Evolutionary conservation across 257 asterid genomes (phyloP).

Genomic region (Salvia splendens): DNA sequence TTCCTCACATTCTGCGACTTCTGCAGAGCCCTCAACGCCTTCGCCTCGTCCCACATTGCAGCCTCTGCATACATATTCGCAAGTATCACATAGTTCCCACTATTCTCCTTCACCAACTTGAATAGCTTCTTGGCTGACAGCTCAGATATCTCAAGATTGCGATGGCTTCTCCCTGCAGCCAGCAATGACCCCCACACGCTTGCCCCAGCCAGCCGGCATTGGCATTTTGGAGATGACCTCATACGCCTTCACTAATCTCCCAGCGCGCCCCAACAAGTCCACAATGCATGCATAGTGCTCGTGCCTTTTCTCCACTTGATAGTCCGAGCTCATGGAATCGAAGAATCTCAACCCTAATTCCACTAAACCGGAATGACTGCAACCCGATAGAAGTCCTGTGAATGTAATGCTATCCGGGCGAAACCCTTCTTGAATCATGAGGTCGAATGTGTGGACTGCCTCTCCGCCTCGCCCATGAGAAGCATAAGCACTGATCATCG

Average conservation of each 20-base stretch:
- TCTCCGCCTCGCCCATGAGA: constrained; percentile 70
- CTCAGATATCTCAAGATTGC: constrained; percentile 79
- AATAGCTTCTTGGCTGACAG: constrained; percentile 67
- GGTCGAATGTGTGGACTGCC: constrained; percentile 58
- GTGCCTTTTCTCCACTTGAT: constrained; percentile 51
- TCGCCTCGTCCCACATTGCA: constrained; percentile 81
- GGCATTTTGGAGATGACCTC: constrained; percentile 60
- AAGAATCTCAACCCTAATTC: constrained; percentile 73
- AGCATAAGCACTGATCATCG: constrained; percentile 75
- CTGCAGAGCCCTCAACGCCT: constrained; percentile 46
- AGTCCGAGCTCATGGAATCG: constrained; percentile 50
- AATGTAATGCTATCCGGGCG: constrained; percentile 73
- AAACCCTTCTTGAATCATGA: constrained; percentile 58
- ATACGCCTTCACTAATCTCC: constrained; percentile 72
- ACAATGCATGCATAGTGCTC: constrained; percentile 81
- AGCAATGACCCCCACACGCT: constrained; percentile 86
- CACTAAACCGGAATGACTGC: constrained; percentile 83
- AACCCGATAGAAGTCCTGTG: constrained; percentile 75
- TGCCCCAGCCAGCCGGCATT: constrained; percentile 74
- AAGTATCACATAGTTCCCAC: constrained; percentile 69
- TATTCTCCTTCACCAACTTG: constrained; percentile 64
- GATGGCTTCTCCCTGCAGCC: constrained; percentile 63
- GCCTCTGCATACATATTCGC: constrained; percentile 92
- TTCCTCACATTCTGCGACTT: constrained; percentile 61
- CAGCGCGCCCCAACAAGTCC: constrained; percentile 81